Evolutionary conservation across 2,329 filamentous ascomycete species (phyloP).

Genomic region (Xylariomycetidae sp.): DNA sequence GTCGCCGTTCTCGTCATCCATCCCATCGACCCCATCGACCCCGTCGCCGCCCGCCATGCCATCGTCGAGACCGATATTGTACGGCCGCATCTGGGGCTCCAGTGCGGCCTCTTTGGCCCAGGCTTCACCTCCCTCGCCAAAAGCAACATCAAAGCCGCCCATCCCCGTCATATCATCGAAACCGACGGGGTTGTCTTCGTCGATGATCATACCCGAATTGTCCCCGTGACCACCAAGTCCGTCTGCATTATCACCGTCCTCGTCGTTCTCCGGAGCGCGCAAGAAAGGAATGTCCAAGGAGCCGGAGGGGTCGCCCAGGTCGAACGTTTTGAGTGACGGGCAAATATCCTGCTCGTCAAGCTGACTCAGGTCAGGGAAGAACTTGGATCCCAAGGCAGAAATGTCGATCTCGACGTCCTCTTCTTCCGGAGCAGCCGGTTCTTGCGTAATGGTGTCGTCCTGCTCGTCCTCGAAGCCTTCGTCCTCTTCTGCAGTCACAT

Average conservation of each 20-base stretch:
- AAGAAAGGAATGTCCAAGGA: constrained; percentile 88
- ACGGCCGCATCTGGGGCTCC: constrained; percentile 79
- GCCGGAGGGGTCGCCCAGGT: constrained; percentile 78
- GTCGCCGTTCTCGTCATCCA: constrained; percentile 60
- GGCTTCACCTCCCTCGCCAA: constrained; percentile 91
- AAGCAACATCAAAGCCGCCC: constrained; percentile 72
- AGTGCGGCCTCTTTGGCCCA: constrained; percentile 89
- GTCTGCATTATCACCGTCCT: constrained; percentile 55
- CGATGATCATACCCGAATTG: constrained; percentile 75
- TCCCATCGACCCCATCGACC: too few relatives aligned
- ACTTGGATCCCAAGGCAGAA: constrained; percentile 64
- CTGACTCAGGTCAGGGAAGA: constrained; percentile 73
- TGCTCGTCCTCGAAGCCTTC: constrained; percentile 32
- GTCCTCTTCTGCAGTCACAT: constrained; percentile 30
- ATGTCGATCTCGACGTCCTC: constrained; percentile 75
- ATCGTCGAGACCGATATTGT: constrained; percentile 55
- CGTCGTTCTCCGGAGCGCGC: constrained; percentile 76
- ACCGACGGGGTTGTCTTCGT: constrained; percentile 76
- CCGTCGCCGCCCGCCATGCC: constrained; percentile 48
- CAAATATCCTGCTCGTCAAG: constrained; percentile 89
- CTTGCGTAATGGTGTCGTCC: constrained; percentile 26
- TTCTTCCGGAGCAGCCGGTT: constrained; percentile 38
- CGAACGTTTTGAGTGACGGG: constrained; percentile 88
- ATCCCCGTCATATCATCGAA: constrained; percentile 74
- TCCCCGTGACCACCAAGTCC: constrained; percentile 50